Base-by-base conservation (phyloP, 371 early-diverging fungal genomes). In the Funneliformis caledonium region DNA sequence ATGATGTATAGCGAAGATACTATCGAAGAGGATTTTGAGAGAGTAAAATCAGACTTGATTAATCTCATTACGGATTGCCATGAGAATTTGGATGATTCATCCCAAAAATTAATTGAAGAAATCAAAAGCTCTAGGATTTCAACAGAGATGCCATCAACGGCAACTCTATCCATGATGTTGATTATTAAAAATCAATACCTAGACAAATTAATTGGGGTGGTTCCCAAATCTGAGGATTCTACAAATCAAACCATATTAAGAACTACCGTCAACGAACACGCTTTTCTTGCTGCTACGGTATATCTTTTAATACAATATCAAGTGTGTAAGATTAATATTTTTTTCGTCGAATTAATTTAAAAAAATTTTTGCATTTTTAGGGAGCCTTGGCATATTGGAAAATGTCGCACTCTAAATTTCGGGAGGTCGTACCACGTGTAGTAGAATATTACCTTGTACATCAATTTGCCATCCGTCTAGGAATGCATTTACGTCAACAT, bases 201-300 rank as follows among this genome's bases (percentile, higher is more conserved):
- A 8, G 33, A 64, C 0, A 64, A 64, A 64, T 4, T 64, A 22
- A 64, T 64, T 31, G 16, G 16, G 4, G 16, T 12, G 26, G 2
- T 10, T 64, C 64, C 64, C 2, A 64, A 64, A 64, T 12, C 1
- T 1, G 22, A 22, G 4, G 64, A 64, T 12, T 1, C 2, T 11
- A 7, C 4, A 31, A 22, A 64, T 31, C 22, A 64, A 31, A 26
- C 64, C 22, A 3, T 26, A 9, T 64, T 64, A 64, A 31, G 1
- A 64, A 12, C 2, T 33, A 64, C 31, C 10, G 26, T 26, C 3
- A 31, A 9, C 6, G 64, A 64, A 26, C 64, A 64, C 3, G 64
- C 64, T 64, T 64, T 64, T 14, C 64, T 64, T 64, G 64, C 64
- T 33, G 64, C 64, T 2, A 64, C 64, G 22, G 64, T 64, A 62